Percentiles rank a stretch among this genome's conserved stretches.
Conservation (phyloP, 2,329 filamentous ascomycete genomes). For the Pyrenophora graminea region DNA sequence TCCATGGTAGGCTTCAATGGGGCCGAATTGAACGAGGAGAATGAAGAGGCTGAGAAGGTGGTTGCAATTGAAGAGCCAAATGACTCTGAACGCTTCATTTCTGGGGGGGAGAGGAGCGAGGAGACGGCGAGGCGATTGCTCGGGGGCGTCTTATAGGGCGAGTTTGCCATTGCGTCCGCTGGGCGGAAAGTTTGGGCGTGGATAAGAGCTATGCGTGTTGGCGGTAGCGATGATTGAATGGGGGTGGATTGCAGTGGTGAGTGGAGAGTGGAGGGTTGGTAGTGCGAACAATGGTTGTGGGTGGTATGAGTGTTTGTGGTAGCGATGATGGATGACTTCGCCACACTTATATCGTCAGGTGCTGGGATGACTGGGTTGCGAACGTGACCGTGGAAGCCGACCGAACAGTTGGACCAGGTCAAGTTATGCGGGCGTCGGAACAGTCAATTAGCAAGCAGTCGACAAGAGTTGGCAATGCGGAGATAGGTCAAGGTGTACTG, state of each 20-base stretch:
- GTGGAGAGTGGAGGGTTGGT: conserved; percentile 6
- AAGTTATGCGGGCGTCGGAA: conserved; percentile 20
- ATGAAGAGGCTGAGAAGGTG: conserved; percentile 27
- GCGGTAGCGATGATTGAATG: conserved; percentile 12
- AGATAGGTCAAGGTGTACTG: conserved; percentile 30
- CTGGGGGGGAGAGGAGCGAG: conserved; percentile 48
- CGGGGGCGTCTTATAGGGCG: conserved; percentile 32
- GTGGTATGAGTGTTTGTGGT: conserved; percentile 15
- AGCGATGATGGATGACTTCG: conserved; percentile 17
- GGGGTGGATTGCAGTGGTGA: conserved; percentile 19
- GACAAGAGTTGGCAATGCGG: conserved; percentile 24
- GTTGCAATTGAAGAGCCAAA: conserved; percentile 42
- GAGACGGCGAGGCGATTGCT: conserved; percentile 43
- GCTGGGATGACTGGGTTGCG: conserved; percentile 9
- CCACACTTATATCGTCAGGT: conserved; percentile 17
- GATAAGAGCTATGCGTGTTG: conserved; percentile 7
- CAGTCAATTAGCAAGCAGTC: conserved; percentile 29
- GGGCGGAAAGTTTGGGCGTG: conserved; percentile 26
- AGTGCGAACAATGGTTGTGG: conserved; percentile 12
- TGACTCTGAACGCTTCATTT: conserved; percentile 47
- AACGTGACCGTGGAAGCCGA: conserved; percentile 37
- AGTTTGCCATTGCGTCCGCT: conserved; percentile 37
- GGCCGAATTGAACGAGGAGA: conserved; percentile 36
- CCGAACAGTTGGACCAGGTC: conserved; percentile 36
- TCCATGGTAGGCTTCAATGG: conserved; percentile 26